Evolutionary conservation across 164 flowering plant genomes (phyloP).

Genomic region (Aristolochia fimbriata): DNA sequence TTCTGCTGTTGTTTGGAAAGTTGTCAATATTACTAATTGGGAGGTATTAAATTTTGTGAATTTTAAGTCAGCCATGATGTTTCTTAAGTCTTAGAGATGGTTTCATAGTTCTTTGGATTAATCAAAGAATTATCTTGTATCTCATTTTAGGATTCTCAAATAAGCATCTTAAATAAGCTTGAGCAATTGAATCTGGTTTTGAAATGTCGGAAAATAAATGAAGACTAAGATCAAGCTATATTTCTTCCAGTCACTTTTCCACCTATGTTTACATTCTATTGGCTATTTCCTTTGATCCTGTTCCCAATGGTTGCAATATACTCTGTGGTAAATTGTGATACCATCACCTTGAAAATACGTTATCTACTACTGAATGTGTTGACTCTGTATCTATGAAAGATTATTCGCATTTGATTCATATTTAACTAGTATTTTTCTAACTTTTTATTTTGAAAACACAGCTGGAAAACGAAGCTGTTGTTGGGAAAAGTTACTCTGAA

Average conservation of each 20-base stretch:
- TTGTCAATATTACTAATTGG: neutral
- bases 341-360: neutral
- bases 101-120: too few relatives aligned
- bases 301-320: neutral
- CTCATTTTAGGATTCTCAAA: too few relatives aligned
- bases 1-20: neutral
- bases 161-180: too few relatives aligned
- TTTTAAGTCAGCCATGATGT: too few relatives aligned
- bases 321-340: too few relatives aligned
- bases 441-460: conserved; percentile 19
- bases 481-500: conserved; percentile 60
- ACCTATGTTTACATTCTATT: neutral
- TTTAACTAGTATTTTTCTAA: neutral
- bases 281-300: neutral
- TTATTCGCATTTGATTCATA: neutral
- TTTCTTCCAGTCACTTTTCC: neutral
- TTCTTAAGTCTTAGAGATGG: too few relatives aligned
- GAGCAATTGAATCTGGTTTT: too few relatives aligned
- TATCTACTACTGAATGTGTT: neutral
- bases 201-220: too few relatives aligned
- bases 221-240: neutral
- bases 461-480: conserved; percentile 51
- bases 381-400: neutral
- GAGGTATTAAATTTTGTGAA: too few relatives aligned
- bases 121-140: too few relatives aligned